Base-by-base conservation (phyloP, 345 rosid genomes). In the Pugionium dolabratum region DNA sequence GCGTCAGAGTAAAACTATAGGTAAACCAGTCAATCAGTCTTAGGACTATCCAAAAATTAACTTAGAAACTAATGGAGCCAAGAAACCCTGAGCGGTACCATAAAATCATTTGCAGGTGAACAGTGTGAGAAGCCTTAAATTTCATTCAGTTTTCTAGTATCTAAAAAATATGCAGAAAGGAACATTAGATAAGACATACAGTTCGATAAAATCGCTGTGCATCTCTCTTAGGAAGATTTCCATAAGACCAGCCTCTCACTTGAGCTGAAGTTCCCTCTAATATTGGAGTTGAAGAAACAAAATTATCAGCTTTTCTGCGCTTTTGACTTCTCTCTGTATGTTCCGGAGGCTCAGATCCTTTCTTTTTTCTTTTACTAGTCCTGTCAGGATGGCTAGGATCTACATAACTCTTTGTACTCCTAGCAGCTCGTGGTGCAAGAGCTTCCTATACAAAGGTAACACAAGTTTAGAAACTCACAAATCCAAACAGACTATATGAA, bases 191-290 rank as follows among this genome's bases (percentile, higher is more conserved):
- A 27, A 33, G 54, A 55, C 86, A 35, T 83, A 95, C 99, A 78
- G 89, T 87, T 60, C 97, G 95, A 67, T 85, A 95, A 86, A 95
- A 89, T 34, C 97, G 89, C 45, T 75, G 81, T 11, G 99, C 96
- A 78, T 95, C 97, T 83, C 95, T 87, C 85, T 95, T 95, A 11
- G 96, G 86, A 62, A 95, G 77, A 81, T 91, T 95, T 76, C 98
- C 98, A 42, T 82, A 76, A 46, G 95, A 91, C 99, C 99, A 95
- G 75, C 90, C 99, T 74, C 97, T 82, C 60, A 87, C 97, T 88
- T 95, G 99, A 65, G 85, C 95, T 56, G 86, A 71, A 64, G 99
- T 93, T 37, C 97, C 97, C n/a, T 91, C 99, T 59, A 95, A 73
- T 74, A 83, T 65, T 52, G 99, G 89, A 31, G 80, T 89, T 25